These are phyloP conservation scores for Paramyrothecium sp. DNA, from an alignment of 2,329 filamentous ascomycete species.

Conservation along the genomic window DNA sequence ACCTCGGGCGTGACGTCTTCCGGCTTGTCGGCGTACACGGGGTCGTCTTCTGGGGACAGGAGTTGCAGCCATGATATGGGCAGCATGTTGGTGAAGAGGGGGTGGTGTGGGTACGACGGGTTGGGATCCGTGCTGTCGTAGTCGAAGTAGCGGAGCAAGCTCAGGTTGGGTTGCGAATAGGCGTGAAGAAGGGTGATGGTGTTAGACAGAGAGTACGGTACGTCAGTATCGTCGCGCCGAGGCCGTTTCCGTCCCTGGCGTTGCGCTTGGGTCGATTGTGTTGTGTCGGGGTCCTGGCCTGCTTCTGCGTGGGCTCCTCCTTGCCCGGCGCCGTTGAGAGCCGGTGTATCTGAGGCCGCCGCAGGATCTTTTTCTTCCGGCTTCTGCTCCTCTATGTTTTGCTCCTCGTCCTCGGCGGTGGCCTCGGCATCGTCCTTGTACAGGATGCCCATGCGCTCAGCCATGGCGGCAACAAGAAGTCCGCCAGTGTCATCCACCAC, in stretches of 20 bases:
- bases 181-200: slow-evolving; percentile 79
- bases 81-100: slow-evolving; percentile 78
- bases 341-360: slow-evolving; percentile 4
- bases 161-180: slow-evolving; percentile 84
- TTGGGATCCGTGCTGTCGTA: slow-evolving; percentile 71
- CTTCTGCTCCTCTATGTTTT: slow-evolving; percentile 1
- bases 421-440: slow-evolving; percentile 36
- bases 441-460: slow-evolving; percentile 84
- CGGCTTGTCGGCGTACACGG: slow-evolving; percentile 68
- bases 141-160: slow-evolving; percentile 83
- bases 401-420: not conserved
- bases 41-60: slow-evolving; percentile 72
- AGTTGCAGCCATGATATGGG: slow-evolving; percentile 91
- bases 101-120: slow-evolving; percentile 62
- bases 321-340: not conserved
- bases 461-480: slow-evolving; percentile 76
- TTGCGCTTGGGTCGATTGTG: slow-evolving; percentile 12
- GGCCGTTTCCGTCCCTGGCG: slow-evolving; percentile 24
- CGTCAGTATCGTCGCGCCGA: slow-evolving; percentile 51
- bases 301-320: slow-evolving; percentile 3
- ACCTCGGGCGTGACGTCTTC: slow-evolving; percentile 56
- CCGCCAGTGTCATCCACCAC: slow-evolving; percentile 87
- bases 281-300: slow-evolving; percentile 4
- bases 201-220: slow-evolving; percentile 68
- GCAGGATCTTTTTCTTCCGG: not conserved